Percentiles rank a stretch among this genome's conserved stretches.
These are phyloP conservation scores for Isoetes taiwanensis DNA, from an alignment of 75 land plant species.

Conservation along the genomic window DNA sequence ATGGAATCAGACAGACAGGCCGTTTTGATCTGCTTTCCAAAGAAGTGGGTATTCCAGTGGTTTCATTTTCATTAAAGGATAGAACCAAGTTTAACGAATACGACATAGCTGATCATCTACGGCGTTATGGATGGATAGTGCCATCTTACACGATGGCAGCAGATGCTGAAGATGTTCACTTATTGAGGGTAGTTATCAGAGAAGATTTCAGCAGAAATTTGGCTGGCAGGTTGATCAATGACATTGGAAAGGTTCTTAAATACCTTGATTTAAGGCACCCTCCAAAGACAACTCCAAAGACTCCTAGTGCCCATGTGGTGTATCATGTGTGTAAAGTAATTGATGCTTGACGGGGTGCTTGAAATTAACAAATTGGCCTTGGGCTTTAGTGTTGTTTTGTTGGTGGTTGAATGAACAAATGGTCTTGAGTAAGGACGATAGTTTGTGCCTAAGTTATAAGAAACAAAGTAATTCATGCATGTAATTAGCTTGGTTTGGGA, in stretches of 20 bases:
- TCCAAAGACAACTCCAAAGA: too few species aligned
- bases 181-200: slow-evolving; percentile 42
- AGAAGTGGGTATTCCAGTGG: slow-evolving; percentile 33
- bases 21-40: slow-evolving; percentile 39
- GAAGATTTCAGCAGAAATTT: slow-evolving; percentile 40
- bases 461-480: too few species aligned
- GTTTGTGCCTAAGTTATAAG: too few species aligned
- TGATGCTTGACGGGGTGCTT: too few species aligned
- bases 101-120: slow-evolving; percentile 26
- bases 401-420: too few species aligned
- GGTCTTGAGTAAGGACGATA: too few species aligned
- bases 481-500: too few species aligned
- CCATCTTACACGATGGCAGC: slow-evolving; percentile 59
- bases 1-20: slow-evolving; percentile 21
- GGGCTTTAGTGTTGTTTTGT: too few species aligned
- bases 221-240: slow-evolving; percentile 28
- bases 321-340: too few species aligned
- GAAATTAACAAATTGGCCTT: too few species aligned
- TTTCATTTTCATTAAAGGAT: slow-evolving; percentile 41
- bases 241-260: slow-evolving; percentile 26
- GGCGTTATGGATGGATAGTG: slow-evolving; percentile 38
- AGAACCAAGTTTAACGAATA: slow-evolving; percentile 14
- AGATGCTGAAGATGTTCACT: slow-evolving; percentile 26
- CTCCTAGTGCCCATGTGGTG: too few species aligned
- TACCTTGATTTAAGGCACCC: slow-evolving; percentile 25